Base-by-base conservation (phyloP, 1,284 basidiomycete genomes). In the Pholiota adiposa region DNA sequence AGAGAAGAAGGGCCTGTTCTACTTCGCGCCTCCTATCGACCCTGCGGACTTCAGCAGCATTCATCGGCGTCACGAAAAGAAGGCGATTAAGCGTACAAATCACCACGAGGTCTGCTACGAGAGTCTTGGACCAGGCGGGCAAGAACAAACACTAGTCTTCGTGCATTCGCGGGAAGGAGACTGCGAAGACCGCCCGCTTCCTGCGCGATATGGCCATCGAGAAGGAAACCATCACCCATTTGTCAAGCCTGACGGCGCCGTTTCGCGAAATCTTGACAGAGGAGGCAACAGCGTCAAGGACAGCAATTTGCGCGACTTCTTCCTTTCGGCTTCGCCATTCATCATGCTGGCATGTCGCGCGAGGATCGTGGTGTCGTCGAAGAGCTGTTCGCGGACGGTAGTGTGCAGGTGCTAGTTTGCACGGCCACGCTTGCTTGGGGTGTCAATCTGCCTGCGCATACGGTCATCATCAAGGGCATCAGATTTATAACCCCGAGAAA, bases 101-200 rank as follows among this genome's bases (percentile, higher is more conserved):
- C n/a, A n/a, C n/a, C n/a, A n/a, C n/a, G 96, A 99, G 73, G 96
- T 99, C 41, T 97, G 96, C 74, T 99, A 99, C 80, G 97, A 99
- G 75, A 99, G 93, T 97, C 0, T 85, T 97, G 31, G 94, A 97
- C 69, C 93, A 97, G 70, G 94, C 93, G 0, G 91, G 93, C 54
- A 93, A 92, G 78, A 93, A 95, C 65, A 96, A 70, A 93, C 92
- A 0, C 84, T 99, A 34, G 96, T 99, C 33, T 99, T 99, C 70
- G 96, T 98, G 0, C 97, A 99, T 73, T 99, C 97, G 50, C 88
- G 97, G n/a, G 57, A 99, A 99, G 77, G 96, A 98, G 79, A 98
- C 97, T 0, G 93, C 94, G 36, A 99, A 99, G 82, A 99, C 97
- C 0, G 96, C 97, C 25, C 92, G 89, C 71, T 98, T 96, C 77